phyloP scores from a whole-genome alignment of 73 alveolate genomes.

The Diophrys sp. region DNA sequence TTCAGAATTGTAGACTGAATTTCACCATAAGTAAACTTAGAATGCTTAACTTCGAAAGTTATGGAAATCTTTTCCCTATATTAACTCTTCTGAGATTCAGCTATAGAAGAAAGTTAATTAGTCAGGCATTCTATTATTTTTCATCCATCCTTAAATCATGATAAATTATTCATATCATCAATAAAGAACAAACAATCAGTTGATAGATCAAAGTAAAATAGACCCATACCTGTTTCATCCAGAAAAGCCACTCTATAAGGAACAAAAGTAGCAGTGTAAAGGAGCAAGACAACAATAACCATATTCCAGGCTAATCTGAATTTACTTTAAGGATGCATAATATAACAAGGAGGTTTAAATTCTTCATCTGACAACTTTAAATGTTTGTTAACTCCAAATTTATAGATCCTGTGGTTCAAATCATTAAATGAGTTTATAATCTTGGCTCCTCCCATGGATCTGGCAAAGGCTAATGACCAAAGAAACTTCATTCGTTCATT shows the following conservation, averaged over 20 bases:
- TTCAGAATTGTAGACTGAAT: too few species aligned
- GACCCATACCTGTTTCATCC: constrained; percentile 17
- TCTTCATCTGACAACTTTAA: constrained; percentile 3
- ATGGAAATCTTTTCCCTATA: too few species aligned
- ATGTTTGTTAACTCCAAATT: constrained; percentile 14
- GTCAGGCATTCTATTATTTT: too few species aligned
- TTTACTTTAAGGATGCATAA: constrained; percentile 23
- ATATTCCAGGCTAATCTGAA: constrained; percentile 45
- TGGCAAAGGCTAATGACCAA: neutral
- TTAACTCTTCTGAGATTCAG: too few species aligned
- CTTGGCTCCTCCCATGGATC: constrained; percentile 12
- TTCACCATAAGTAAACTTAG: too few species aligned
- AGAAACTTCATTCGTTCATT: constrained; percentile 16
- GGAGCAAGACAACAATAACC: constrained; percentile 30
- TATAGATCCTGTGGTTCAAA: constrained; percentile 1
- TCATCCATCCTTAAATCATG: too few species aligned
- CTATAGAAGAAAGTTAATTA: too few species aligned
- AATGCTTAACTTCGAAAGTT: too few species aligned
- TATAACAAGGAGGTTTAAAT: constrained; percentile 9
- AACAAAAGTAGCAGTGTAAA: constrained; percentile 64
- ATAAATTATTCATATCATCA: too few species aligned
- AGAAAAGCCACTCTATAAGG: constrained; percentile 61
- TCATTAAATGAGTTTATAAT: constrained; percentile 2
- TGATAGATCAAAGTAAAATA: constrained; percentile 32
- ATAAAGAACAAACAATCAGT: constrained; percentile 42